Evolutionary conservation across 352 stramenopile genomes (phyloP).

Genomic region (Globisporangium paddicum): DNA sequence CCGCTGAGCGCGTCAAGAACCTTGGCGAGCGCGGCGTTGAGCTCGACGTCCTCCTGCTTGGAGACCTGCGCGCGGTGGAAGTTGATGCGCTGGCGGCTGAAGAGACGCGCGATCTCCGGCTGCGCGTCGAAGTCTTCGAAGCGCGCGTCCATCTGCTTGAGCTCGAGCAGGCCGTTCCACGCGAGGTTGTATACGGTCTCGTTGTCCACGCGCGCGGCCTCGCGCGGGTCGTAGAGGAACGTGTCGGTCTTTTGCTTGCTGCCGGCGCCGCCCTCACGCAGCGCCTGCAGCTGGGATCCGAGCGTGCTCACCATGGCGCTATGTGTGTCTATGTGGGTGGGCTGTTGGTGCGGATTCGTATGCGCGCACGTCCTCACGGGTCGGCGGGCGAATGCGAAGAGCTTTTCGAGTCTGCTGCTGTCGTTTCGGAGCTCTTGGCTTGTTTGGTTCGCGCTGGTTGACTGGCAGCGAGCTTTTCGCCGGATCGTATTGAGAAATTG

Average conservation of each 20-base stretch:
- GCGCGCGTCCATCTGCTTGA: slow-evolving; percentile 68
- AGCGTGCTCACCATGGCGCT: slow-evolving; percentile 58
- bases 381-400: slow-evolving; percentile 5
- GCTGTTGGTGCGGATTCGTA: not conserved
- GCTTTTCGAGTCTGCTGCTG: slow-evolving; percentile 6
- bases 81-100: slow-evolving; percentile 68
- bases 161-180: slow-evolving; percentile 75
- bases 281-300: slow-evolving; percentile 73
- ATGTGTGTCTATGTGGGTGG: not conserved
- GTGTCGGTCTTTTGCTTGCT: slow-evolving; percentile 80
- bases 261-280: slow-evolving; percentile 68
- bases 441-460: not conserved
- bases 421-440: slow-evolving; percentile 8
- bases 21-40: slow-evolving; percentile 58
- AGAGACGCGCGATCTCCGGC: slow-evolving; percentile 48
- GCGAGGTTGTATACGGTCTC: slow-evolving; percentile 85
- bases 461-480: slow-evolving; percentile 3
- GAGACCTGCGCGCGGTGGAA: slow-evolving; percentile 72
- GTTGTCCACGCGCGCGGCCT: slow-evolving; percentile 76
- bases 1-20: slow-evolving; percentile 80
- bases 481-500: not conserved
- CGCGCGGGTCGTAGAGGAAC: slow-evolving; percentile 82
- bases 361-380: not conserved
- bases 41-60: slow-evolving; percentile 53
- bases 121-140: slow-evolving; percentile 67